phyloP scores from a whole-genome alignment of 1,284 basidiomycete genomes.

The Golubevia pallescens region DNA sequence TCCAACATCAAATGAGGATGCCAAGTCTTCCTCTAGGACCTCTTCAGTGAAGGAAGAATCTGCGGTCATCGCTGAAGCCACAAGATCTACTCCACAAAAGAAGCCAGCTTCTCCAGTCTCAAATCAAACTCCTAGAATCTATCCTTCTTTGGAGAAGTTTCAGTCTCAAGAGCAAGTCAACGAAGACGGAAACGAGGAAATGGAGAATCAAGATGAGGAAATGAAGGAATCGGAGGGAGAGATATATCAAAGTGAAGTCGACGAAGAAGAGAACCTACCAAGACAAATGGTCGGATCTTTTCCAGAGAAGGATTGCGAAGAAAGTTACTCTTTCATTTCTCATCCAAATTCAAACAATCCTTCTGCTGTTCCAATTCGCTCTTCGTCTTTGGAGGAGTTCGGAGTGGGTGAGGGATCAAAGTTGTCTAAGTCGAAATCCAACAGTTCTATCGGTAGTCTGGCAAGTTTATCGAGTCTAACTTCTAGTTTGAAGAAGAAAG shows the following conservation, averaged over 20 bases:
- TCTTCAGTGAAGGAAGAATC: no score
- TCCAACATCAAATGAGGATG: no score
- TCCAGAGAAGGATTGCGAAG: not conserved
- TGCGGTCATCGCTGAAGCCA: not conserved
- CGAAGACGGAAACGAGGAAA: slow-evolving; percentile 2
- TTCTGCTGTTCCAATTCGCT: no score
- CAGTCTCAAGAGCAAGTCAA: slow-evolving; percentile 3
- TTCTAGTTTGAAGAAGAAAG: no score
- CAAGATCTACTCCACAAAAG: not conserved
- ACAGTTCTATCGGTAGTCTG: no score
- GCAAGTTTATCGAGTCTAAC: no score
- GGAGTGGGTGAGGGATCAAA: no score
- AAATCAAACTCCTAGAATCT: not conserved
- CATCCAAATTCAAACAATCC: no score
- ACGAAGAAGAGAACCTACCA: not conserved
- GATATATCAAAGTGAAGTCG: not conserved
- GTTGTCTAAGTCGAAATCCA: no score
- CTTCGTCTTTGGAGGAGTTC: no score
- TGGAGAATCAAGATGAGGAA: slow-evolving; percentile 4
- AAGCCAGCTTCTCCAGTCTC: not conserved
- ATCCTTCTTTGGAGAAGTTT: not conserved
- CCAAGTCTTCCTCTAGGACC: no score
- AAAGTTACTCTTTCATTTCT: no score
- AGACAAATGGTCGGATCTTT: not conserved
- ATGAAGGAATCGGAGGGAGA: not conserved